Evolutionary conservation across 2,329 filamentous ascomycete species (phyloP).

Genomic region (Pseudocercospora pini-densiflorae): DNA sequence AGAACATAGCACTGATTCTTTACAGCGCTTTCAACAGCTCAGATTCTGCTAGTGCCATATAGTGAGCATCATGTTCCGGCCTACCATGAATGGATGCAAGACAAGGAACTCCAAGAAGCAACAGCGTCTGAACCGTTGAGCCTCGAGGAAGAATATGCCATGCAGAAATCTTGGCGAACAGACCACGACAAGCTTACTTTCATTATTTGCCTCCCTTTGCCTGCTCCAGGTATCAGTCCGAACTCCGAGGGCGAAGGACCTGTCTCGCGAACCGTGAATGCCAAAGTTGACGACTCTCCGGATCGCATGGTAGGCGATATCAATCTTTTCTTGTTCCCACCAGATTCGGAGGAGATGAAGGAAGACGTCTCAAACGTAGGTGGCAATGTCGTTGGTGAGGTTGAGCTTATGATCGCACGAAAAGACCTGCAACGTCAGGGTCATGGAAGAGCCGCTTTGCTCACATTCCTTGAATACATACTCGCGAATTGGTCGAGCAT

Average conservation of each 20-base stretch:
- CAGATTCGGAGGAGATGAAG: constrained; percentile 50
- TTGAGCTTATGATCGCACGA: constrained; percentile 85
- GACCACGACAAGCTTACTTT: constrained; percentile 91
- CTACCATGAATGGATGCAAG: constrained; percentile 93
- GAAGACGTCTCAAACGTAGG: constrained; percentile 46
- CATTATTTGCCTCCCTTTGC: constrained; percentile 68
- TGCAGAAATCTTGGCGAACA: constrained; percentile 84
- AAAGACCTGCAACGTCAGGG: constrained; percentile 63
- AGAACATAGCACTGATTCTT: neutral
- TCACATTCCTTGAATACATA: constrained; percentile 73
- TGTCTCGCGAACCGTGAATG: constrained; percentile 20
- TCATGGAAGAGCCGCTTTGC: constrained; percentile 67
- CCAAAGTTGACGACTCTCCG: constrained; percentile 58
- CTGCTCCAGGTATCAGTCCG: neutral
- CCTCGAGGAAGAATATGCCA: constrained; percentile 81
- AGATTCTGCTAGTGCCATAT: constrained; percentile 81
- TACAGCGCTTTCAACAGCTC: constrained; percentile 54
- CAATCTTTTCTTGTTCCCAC: constrained; percentile 71
- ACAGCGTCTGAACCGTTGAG: constrained; percentile 87
- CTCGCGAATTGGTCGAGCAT: constrained; percentile 58
- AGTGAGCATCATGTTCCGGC: constrained; percentile 76
- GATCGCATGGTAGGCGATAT: constrained; percentile 55
- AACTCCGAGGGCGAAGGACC: neutral
- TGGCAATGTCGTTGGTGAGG: constrained; percentile 63
- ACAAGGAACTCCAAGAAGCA: constrained; percentile 76